These are phyloP conservation scores for Trichoderma breve DNA, from an alignment of 2,329 filamentous ascomycete species.

Conservation along the genomic window DNA sequence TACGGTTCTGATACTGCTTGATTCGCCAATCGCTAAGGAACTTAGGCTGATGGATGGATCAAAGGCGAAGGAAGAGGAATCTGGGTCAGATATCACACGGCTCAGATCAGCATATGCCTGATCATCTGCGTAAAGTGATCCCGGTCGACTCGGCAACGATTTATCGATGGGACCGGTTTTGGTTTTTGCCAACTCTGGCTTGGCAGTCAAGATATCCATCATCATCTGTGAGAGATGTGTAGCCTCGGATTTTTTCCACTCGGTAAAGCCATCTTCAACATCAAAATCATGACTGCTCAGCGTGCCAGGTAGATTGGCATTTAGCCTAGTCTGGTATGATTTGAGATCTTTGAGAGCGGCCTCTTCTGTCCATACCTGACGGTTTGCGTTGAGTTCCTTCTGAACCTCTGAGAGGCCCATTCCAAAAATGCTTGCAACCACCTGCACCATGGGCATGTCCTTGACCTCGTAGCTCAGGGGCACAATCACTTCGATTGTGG, in stretches of 20 bases:
- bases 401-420: constrained; percentile 77
- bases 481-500: constrained; percentile 74
- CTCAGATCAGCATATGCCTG: constrained; percentile 53
- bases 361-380: constrained; percentile 82
- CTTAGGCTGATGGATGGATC: constrained; percentile 70
- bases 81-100: constrained; percentile 49
- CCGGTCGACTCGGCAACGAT: constrained; percentile 51
- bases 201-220: constrained; percentile 81
- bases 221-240: constrained; percentile 91
- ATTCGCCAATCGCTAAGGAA: constrained; percentile 60
- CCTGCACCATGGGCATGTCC: constrained; percentile 91
- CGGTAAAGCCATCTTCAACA: constrained; percentile 78
- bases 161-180: constrained; percentile 60
- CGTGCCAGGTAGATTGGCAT: constrained; percentile 73
- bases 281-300: constrained; percentile 86
- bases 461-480: constrained; percentile 90
- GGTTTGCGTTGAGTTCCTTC: constrained; percentile 79
- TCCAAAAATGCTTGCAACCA: constrained; percentile 83
- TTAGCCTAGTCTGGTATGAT: constrained; percentile 85
- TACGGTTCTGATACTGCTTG: constrained; percentile 50
- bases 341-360: constrained; percentile 90
- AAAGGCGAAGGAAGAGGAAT: constrained; percentile 43
- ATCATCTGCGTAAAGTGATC: constrained; percentile 47
- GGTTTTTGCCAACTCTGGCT: constrained; percentile 79
- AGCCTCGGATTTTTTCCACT: constrained; percentile 88